Percentiles rank a stretch among this genome's conserved stretches.
Conservation (phyloP, 1,139 yeast species). For the Schizosaccharomyces versatilis region DNA sequence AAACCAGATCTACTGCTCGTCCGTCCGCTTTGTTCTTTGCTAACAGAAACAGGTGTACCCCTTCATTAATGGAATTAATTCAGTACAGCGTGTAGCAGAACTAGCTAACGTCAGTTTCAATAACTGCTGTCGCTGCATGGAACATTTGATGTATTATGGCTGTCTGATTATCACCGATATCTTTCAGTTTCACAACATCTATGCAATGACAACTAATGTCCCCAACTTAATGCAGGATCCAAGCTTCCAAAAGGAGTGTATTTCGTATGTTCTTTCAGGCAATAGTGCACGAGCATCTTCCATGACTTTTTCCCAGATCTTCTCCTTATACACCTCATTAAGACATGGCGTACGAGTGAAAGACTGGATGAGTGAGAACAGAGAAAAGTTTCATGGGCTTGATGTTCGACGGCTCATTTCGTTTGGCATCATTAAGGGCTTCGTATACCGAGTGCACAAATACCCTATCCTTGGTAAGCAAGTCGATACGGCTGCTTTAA, state of each 20-base stretch:
- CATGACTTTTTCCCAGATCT: slow-evolving; percentile 29
- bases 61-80: slow-evolving; percentile 68
- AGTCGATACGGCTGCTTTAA: slow-evolving; percentile 20
- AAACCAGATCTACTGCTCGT: neutral
- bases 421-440: slow-evolving; percentile 64
- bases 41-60: slow-evolving; percentile 32
- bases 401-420: slow-evolving; percentile 69
- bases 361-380: slow-evolving; percentile 61
- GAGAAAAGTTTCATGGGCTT: slow-evolving; percentile 34
- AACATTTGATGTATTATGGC: slow-evolving; percentile 73
- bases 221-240: slow-evolving; percentile 42
- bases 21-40: neutral
- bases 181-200: slow-evolving; percentile 70
- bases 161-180: slow-evolving; percentile 67
- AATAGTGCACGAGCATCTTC: neutral
- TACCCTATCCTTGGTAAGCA: slow-evolving; percentile 36
- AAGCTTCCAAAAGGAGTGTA: slow-evolving; percentile 64
- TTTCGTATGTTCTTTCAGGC: slow-evolving; percentile 35
- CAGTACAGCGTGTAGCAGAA: slow-evolving; percentile 53
- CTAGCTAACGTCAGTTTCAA: slow-evolving; percentile 62
- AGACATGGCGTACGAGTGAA: slow-evolving; percentile 58
- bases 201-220: slow-evolving; percentile 70
- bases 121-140: slow-evolving; percentile 67
- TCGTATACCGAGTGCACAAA: slow-evolving; percentile 59
- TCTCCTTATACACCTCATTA: slow-evolving; percentile 53